phyloP scores from a whole-genome alignment of 2,329 filamentous ascomycete species.

The Neopestalotiopsis sp. region DNA sequence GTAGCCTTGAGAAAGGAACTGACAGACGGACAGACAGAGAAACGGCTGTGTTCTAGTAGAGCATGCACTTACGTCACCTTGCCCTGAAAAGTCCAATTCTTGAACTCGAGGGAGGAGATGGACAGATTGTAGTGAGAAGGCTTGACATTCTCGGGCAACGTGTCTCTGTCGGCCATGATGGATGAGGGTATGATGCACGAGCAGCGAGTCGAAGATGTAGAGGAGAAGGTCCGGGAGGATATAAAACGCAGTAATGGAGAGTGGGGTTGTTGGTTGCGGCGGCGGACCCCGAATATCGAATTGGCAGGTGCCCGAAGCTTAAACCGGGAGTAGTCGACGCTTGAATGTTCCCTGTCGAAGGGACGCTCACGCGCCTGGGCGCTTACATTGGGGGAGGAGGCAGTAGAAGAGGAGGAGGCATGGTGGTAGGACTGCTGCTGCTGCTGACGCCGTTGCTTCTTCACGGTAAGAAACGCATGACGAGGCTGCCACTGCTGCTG shows the following conservation, averaged over 20 bases:
- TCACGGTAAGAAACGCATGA: not conserved
- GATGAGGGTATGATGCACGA: constrained; percentile 38
- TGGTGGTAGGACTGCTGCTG: not conserved
- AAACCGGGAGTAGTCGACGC: not conserved
- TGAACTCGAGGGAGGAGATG: constrained; percentile 81
- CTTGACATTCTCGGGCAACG: constrained; percentile 70
- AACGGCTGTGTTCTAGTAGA: constrained; percentile 1
- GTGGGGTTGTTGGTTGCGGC: constrained; percentile 6
- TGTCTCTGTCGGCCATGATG: constrained; percentile 64
- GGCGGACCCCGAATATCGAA: constrained; percentile 10
- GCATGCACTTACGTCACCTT: constrained; percentile 61
- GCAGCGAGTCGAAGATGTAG: constrained; percentile 30
- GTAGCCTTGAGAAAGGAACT: not conserved
- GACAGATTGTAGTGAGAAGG: constrained; percentile 86
- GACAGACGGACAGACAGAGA: not conserved
- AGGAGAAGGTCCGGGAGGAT: constrained; percentile 29
- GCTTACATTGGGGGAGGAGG: not conserved
- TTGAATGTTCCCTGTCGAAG: constrained; percentile 2
- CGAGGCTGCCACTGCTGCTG: not conserved
- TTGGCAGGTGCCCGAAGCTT: constrained; percentile 14
- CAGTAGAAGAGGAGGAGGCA: not conserved
- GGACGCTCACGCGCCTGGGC: not conserved
- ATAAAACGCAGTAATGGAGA: not conserved
- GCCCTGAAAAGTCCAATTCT: constrained; percentile 78
- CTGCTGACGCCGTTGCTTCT: not conserved